A percentile compares a stretch with the other conserved stretches of the same genome.
Evolutionary conservation across 2,329 filamentous ascomycete species (phyloP).

Genomic region (Aspergillus fructus): DNA sequence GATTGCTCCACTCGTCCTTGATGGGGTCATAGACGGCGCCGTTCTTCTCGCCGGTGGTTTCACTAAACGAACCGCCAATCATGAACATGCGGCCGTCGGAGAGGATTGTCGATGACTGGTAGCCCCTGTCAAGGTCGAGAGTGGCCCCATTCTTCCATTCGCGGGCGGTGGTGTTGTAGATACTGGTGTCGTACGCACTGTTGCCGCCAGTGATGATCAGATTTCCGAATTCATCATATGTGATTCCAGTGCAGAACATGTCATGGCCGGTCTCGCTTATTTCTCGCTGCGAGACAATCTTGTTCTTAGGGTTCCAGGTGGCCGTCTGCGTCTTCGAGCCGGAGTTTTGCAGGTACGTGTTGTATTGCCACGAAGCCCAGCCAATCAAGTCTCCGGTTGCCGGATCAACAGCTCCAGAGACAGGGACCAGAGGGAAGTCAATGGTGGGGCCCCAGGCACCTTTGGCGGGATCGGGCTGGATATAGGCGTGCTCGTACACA

Average conservation of each 20-base stretch:
- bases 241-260: conserved; percentile 31
- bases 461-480: background rate
- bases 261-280: conserved; percentile 28
- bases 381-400: background rate
- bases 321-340: conserved; percentile 20
- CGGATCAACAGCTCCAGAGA: conserved; percentile 21
- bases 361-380: conserved; percentile 20
- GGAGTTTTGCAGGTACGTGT: conserved; percentile 16
- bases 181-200: conserved; percentile 49
- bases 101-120: conserved; percentile 52
- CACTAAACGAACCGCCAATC: conserved; percentile 60
- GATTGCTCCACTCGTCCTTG: conserved; percentile 48
- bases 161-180: conserved; percentile 42
- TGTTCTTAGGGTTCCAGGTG: conserved; percentile 35
- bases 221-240: conserved; percentile 18
- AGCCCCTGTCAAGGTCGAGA: conserved; percentile 52
- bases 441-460: conserved; percentile 28
- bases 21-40: conserved; percentile 55
- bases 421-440: conserved; percentile 28
- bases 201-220: conserved; percentile 57
- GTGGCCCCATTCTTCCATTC: conserved; percentile 41
- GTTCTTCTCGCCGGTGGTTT: conserved; percentile 47
- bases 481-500: too few species aligned
- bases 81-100: conserved; percentile 58
- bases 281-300: conserved; percentile 9